Percentiles rank a stretch among this genome's conserved stretches.
phyloP scores from a whole-genome alignment of 2,329 filamentous ascomycete genomes.

The Myriosclerotinia curreyana region DNA sequence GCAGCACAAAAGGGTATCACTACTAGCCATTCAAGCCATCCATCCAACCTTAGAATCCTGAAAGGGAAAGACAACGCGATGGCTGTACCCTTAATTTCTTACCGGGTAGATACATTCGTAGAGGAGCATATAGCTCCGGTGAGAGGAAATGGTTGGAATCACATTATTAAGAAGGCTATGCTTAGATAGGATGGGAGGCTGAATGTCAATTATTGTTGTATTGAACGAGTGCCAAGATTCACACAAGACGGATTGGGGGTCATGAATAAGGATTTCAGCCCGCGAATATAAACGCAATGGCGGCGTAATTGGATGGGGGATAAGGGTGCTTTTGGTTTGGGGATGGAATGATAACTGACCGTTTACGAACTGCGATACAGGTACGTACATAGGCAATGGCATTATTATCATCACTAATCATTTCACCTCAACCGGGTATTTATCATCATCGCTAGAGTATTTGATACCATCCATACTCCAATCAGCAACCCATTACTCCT shows the following conservation, averaged over 20 bases:
- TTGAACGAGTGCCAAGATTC: background rate
- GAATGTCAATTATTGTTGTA: background rate
- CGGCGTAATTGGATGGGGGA: background rate
- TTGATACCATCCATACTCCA: background rate
- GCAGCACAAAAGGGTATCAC: background rate
- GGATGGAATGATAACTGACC: background rate
- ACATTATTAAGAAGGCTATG: background rate
- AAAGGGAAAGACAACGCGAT: constrained; percentile 1
- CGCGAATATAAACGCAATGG: constrained; percentile 4
- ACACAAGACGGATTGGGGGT: background rate
- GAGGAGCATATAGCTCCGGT: background rate
- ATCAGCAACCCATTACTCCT: background rate
- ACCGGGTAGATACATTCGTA: background rate
- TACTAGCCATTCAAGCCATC: background rate
- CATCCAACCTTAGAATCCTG: background rate
- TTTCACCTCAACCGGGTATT: background rate
- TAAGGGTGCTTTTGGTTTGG: no score
- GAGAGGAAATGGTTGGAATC: background rate
- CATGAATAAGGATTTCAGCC: background rate
- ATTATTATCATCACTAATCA: background rate
- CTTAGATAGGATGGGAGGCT: background rate
- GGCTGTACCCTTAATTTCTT: background rate
- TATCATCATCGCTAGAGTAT: background rate
- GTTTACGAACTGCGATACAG: background rate
- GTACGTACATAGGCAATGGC: background rate